A percentile compares a stretch with the other conserved stretches of the same genome.
phyloP scores from a whole-genome alignment of 805 yeast species.

The Myxozyma neglecta region DNA sequence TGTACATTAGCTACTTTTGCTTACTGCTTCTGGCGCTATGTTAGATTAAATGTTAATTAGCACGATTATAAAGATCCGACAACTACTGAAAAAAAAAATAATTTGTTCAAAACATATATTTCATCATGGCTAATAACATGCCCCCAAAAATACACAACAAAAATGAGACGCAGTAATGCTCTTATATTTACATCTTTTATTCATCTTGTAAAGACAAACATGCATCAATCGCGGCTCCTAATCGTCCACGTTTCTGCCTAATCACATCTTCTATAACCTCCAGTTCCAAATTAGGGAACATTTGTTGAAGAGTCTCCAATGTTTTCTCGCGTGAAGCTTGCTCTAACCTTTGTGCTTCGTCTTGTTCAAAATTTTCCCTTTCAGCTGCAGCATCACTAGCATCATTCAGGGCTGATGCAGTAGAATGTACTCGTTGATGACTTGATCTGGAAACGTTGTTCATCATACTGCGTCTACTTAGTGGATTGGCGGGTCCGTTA shows the following conservation, averaged over 20 bases:
- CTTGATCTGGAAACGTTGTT: background rate
- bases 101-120: too few relatives aligned
- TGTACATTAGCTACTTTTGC: too few relatives aligned
- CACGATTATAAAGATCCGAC: background rate
- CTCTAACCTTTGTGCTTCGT: constrained; percentile 42
- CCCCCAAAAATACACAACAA: background rate
- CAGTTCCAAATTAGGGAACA: constrained; percentile 74
- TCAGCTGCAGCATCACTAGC: constrained; percentile 3
- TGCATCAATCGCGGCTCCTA: constrained; percentile 74
- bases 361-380: constrained; percentile 21
- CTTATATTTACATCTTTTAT: background rate
- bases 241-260: constrained; percentile 59
- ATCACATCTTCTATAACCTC: constrained; percentile 71
- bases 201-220: constrained; percentile 40
- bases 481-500: background rate
- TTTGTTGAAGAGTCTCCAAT: constrained; percentile 53
- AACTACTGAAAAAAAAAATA: background rate
- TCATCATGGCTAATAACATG: too few relatives aligned
- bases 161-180: background rate
- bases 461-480: constrained; percentile 4
- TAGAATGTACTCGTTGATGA: constrained; percentile 1
- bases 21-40: too few relatives aligned
- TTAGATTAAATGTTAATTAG: background rate
- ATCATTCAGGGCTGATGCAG: background rate
- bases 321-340: constrained; percentile 50